These are phyloP conservation scores for Quercus alba DNA, from an alignment of 306 rosid species.

Conservation along the genomic window DNA sequence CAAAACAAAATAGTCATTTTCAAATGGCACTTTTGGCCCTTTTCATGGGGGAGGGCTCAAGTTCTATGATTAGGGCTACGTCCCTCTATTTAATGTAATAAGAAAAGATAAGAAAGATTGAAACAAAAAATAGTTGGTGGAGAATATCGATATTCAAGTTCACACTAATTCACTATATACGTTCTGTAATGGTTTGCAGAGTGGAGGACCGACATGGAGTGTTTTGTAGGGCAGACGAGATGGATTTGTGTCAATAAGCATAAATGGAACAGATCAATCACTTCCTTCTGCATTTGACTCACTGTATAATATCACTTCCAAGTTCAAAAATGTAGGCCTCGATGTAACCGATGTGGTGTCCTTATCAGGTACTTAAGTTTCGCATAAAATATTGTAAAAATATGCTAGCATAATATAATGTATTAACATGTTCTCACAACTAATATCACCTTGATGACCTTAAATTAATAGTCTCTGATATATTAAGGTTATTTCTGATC, in stretches of 20 bases:
- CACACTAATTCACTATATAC: background rate
- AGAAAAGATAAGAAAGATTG: no score
- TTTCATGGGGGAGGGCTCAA: no score
- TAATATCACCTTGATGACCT: no score
- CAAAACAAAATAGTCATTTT: no score
- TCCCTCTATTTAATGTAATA: no score
- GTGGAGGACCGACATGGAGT: slow-evolving; percentile 76
- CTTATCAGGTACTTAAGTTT: slow-evolving; percentile 48
- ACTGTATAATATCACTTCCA: slow-evolving; percentile 31
- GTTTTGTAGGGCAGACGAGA: slow-evolving; percentile 71
- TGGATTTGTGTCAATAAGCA: slow-evolving; percentile 42
- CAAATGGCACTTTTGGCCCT: no score
- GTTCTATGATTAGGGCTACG: no score
- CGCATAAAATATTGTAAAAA: background rate
- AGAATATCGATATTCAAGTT: no score
- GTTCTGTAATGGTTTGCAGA: slow-evolving; percentile 32
- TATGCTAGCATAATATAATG: background rate
- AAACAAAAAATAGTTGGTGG: no score
- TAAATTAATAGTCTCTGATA: no score
- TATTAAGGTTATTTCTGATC: no score
- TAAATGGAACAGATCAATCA: slow-evolving; percentile 27
- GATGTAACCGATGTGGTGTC: slow-evolving; percentile 53
- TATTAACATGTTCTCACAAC: background rate
- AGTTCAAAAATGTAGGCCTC: slow-evolving; percentile 52
- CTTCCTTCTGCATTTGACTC: slow-evolving; percentile 69